Percentiles rank a stretch among this genome's conserved stretches.
These are phyloP conservation scores for Saccharum hybrid DNA, from an alignment of 202 grass and related monocot species.

Conservation along the genomic window DNA sequence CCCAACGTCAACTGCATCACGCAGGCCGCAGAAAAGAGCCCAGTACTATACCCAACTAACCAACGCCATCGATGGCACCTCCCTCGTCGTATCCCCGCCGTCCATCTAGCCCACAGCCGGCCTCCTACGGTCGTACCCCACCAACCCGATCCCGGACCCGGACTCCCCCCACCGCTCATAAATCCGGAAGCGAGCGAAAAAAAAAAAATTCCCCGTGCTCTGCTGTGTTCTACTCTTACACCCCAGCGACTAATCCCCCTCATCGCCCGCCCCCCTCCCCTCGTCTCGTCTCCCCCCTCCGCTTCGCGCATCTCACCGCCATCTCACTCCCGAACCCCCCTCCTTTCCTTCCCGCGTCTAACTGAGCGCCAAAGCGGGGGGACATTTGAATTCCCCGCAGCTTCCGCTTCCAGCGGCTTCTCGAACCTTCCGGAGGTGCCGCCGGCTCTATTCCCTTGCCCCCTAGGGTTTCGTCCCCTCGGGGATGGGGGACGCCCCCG, in stretches of 20 bases:
- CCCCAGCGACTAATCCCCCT: conserved; percentile 38
- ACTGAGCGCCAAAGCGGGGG: conserved; percentile 67
- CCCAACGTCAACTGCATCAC: background rate
- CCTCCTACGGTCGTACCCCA: conserved; percentile 19
- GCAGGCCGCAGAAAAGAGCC: background rate
- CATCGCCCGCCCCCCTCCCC: conserved; percentile 35
- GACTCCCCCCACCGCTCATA: conserved; percentile 26
- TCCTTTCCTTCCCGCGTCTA: conserved; percentile 43
- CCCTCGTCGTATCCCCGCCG: conserved; percentile 27
- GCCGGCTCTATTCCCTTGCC: background rate
- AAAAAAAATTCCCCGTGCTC: conserved; percentile 31
- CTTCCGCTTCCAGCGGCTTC: conserved; percentile 40
- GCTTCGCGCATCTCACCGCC: conserved; percentile 66
- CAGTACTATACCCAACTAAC: background rate
- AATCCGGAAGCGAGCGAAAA: background rate
- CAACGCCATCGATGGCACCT: conserved; percentile 15
- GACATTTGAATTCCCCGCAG: conserved; percentile 62
- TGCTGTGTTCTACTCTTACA: conserved; percentile 44
- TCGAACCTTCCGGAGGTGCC: conserved; percentile 38
- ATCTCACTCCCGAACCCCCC: conserved; percentile 46
- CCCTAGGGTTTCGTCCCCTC: conserved; percentile 70
- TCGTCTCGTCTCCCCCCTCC: conserved; percentile 38
- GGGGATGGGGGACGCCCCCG: conserved; percentile 60
- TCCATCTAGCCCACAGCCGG: conserved; percentile 7
- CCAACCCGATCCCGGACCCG: conserved; percentile 23